Evolutionary conservation across 2,329 filamentous ascomycete species (phyloP).

Genomic region (Amphichorda felina): DNA sequence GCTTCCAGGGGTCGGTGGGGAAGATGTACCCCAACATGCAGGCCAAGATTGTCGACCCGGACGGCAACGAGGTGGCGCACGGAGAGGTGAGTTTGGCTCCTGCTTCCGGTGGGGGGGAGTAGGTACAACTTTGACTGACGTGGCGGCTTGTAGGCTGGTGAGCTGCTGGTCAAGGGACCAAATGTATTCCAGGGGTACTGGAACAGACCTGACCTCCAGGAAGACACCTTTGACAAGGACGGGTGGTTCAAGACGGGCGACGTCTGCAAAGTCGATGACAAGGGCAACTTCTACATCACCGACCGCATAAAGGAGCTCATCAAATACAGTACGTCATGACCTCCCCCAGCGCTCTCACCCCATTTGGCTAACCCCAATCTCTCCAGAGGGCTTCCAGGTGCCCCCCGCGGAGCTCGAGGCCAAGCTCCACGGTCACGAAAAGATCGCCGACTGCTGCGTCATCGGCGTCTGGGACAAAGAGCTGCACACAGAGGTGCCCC

Average conservation of each 20-base stretch:
- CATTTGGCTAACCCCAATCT: neutral
- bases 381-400: slow-evolving; percentile 52
- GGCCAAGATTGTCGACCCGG: slow-evolving; percentile 65
- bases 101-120: too few relatives aligned
- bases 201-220: slow-evolving; percentile 60
- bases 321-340: slow-evolving; percentile 31
- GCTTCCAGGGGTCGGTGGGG: slow-evolving; percentile 67
- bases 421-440: slow-evolving; percentile 28
- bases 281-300: slow-evolving; percentile 81
- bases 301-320: slow-evolving; percentile 66
- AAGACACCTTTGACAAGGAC: slow-evolving; percentile 59
- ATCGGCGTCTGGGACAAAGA: slow-evolving; percentile 46
- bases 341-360: neutral
- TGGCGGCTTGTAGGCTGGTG: too few relatives aligned
- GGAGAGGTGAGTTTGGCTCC: slow-evolving; percentile 26
- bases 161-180: slow-evolving; percentile 67
- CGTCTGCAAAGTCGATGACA: slow-evolving; percentile 63
- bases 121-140: too few relatives aligned
- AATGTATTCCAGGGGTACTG: slow-evolving; percentile 73
- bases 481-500: slow-evolving; percentile 56
- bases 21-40: slow-evolving; percentile 67
- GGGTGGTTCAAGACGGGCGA: slow-evolving; percentile 90
- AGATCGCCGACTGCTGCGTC: slow-evolving; percentile 49
- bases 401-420: slow-evolving; percentile 54
- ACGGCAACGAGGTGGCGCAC: slow-evolving; percentile 40